Evolutionary conservation across 345 rosid species (phyloP).

Genomic region (Firmiana major): DNA sequence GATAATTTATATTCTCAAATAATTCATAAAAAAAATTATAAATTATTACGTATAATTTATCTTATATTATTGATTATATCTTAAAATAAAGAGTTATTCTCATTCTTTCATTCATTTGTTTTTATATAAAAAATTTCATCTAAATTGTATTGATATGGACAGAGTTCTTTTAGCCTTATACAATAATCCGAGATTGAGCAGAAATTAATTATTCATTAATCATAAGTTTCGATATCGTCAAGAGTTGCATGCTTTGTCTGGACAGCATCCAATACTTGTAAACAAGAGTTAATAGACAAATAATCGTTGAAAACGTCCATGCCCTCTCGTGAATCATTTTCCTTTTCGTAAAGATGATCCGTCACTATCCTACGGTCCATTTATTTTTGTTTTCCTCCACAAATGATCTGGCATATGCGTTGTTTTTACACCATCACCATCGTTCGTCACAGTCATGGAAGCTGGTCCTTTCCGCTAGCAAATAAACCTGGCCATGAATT

Average conservation of each 20-base stretch:
- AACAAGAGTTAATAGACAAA: background rate
- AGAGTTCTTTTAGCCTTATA: background rate
- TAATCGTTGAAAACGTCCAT: background rate
- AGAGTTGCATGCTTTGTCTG: background rate
- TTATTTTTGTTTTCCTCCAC: background rate
- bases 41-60: too few species aligned
- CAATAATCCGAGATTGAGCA: background rate
- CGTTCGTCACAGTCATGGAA: background rate
- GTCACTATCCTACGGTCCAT: background rate
- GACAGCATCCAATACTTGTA: background rate
- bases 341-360: background rate
- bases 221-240: background rate
- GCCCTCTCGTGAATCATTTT: background rate
- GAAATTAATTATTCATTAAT: too few species aligned
- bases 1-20: too few species aligned
- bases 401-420: background rate
- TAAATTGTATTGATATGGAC: background rate
- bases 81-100: too few species aligned
- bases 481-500: too few species aligned
- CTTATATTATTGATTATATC: too few species aligned
- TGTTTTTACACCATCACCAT: background rate
- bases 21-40: too few species aligned
- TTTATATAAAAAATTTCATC: too few species aligned
- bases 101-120: too few species aligned
- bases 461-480: too few species aligned